Percentiles rank a stretch among this genome's conserved stretches.
phyloP scores from a whole-genome alignment of 805 yeast genomes.

The Metschnikowia lachancei region DNA sequence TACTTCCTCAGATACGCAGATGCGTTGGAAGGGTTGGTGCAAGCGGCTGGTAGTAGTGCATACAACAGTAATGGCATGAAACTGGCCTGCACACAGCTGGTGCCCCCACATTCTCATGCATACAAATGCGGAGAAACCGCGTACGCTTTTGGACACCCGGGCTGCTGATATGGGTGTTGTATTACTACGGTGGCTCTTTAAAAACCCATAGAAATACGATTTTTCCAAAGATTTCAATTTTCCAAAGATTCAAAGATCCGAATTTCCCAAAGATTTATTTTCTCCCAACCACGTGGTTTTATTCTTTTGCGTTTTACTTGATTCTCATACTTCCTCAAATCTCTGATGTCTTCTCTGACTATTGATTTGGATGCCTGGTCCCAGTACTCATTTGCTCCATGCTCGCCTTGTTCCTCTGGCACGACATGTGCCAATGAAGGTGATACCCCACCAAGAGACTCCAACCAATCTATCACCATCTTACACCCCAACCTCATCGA shows the following conservation, averaged over 20 bases:
- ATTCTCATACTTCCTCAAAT: neutral
- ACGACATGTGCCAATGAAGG: neutral
- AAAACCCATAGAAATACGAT: too few species aligned
- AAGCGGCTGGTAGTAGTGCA: too few species aligned
- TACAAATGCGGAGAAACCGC: conserved; percentile 11
- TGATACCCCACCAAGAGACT: neutral
- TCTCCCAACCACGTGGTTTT: neutral
- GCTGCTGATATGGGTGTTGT: too few species aligned
- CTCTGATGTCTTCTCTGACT: neutral
- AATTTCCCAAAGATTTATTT: too few species aligned
- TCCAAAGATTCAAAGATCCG: too few species aligned
- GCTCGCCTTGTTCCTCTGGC: conserved; percentile 17
- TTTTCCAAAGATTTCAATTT: too few species aligned
- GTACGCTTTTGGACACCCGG: too few species aligned
- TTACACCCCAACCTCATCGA: conserved; percentile 17
- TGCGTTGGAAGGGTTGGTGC: too few species aligned
- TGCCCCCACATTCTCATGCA: conserved; percentile 13
- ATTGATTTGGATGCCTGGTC: conserved; percentile 3
- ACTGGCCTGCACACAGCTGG: neutral
- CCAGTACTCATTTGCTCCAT: conserved; percentile 15
- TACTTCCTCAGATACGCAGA: too few species aligned
- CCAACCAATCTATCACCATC: conserved; percentile 7
- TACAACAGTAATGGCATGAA: too few species aligned
- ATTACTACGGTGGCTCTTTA: neutral
- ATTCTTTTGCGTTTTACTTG: neutral